A percentile compares a stretch with the other conserved stretches of the same genome.
These are phyloP conservation scores for Arctostaphylos glauca DNA, from an alignment of 148 eudicot genomes.

Conservation along the genomic window DNA sequence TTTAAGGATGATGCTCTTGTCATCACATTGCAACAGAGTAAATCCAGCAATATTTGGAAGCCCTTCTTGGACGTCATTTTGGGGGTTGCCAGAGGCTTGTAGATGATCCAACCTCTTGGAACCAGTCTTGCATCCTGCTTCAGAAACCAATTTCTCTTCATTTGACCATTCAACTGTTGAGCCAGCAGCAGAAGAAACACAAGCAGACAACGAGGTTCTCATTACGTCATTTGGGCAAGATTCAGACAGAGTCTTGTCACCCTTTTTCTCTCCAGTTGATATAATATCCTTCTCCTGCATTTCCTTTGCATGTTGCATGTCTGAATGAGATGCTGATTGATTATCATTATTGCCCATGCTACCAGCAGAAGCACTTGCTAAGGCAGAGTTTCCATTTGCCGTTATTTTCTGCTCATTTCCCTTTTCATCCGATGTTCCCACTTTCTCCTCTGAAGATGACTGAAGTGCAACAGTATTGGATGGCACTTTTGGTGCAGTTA, in stretches of 20 bases:
- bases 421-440: slow-evolving; percentile 32
- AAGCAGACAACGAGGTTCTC: slow-evolving; percentile 19
- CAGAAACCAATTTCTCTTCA: slow-evolving; percentile 28
- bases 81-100: slow-evolving; percentile 29
- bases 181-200: slow-evolving; percentile 34
- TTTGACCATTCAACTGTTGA: slow-evolving; percentile 24
- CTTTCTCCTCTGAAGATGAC: slow-evolving; percentile 45
- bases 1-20: slow-evolving; percentile 23
- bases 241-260: slow-evolving; percentile 22
- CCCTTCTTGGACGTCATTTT: slow-evolving; percentile 24
- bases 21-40: slow-evolving; percentile 27
- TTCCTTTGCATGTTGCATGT: slow-evolving; percentile 25
- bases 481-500: slow-evolving; percentile 46
- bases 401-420: slow-evolving; percentile 39
- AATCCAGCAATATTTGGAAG: slow-evolving; percentile 30
- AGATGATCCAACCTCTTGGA: slow-evolving; percentile 23
- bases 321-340: slow-evolving; percentile 31
- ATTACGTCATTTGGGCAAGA: slow-evolving; percentile 23
- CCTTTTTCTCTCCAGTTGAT: slow-evolving; percentile 26
- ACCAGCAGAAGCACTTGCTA: slow-evolving; percentile 32
- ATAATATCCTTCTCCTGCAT: slow-evolving; percentile 26
- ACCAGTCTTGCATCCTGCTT: slow-evolving; percentile 28
- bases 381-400: slow-evolving; percentile 36
- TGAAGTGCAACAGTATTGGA: slow-evolving; percentile 40
- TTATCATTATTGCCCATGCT: slow-evolving; percentile 19